Evolutionary conservation across 148 eudicot genomes (phyloP).

Genomic region (Diospyros kaki): DNA sequence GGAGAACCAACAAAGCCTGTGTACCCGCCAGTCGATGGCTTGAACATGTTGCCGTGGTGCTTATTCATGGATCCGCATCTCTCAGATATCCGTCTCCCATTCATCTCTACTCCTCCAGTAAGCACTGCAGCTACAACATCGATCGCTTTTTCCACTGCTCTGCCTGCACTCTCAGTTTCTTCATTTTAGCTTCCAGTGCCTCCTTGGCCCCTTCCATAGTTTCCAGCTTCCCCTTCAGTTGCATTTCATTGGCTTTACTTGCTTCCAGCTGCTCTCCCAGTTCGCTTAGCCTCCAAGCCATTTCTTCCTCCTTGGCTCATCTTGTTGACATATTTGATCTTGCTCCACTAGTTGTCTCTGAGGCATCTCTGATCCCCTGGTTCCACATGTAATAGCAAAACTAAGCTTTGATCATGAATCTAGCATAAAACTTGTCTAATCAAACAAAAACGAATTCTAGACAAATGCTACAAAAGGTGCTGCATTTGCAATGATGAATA

Average conservation of each 20-base stretch:
- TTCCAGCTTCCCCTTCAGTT: too few species aligned
- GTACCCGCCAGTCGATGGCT: conserved; percentile 31
- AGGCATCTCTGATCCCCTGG: too few species aligned
- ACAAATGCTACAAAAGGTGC: too few species aligned
- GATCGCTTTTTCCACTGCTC: conserved; percentile 97
- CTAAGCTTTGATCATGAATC: too few species aligned
- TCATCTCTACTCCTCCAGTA: conserved; percentile 48
- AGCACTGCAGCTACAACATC: conserved; percentile 86
- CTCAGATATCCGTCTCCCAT: conserved; percentile 49
- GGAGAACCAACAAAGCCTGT: conserved; percentile 38
- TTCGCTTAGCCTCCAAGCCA: conserved; percentile 23
- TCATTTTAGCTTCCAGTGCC: conserved; percentile 42
- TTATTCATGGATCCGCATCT: conserved; percentile 88
- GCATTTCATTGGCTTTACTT: too few species aligned
- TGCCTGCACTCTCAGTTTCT: conserved; percentile 13
- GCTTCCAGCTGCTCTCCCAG: neutral
- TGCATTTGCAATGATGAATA: too few species aligned
- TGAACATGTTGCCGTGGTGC: conserved; percentile 40
- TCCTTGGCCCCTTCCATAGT: too few species aligned
- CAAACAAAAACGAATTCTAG: too few species aligned
- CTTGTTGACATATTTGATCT: conserved; percentile 22
- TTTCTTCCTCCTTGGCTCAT: conserved; percentile 32
- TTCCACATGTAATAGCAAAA: too few species aligned
- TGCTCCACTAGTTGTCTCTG: conserved; percentile 35
- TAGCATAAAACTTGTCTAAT: too few species aligned